phyloP scores from a whole-genome alignment of 176 grass and related monocot genomes.

The Lolium perenne region DNA sequence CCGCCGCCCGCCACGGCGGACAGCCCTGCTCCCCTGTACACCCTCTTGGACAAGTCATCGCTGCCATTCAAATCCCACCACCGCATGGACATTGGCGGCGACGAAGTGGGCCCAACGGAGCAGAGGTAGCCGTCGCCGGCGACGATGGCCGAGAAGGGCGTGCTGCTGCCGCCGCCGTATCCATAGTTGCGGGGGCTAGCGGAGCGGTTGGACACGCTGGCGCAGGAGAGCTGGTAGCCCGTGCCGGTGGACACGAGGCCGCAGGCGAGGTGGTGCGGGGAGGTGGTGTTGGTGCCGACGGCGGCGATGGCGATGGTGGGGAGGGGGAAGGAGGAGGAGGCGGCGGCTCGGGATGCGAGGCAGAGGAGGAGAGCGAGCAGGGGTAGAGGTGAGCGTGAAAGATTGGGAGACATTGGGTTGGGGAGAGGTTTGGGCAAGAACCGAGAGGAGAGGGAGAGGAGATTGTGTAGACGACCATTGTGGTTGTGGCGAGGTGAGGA shows the following conservation, averaged over 20 bases:
- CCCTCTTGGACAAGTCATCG: constrained; percentile 48
- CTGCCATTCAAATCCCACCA: constrained; percentile 68
- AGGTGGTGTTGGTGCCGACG: constrained; percentile 34
- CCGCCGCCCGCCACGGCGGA: constrained; percentile 71
- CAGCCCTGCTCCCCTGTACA: constrained; percentile 65
- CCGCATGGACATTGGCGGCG: constrained; percentile 53
- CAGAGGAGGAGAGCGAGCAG: constrained; percentile 30
- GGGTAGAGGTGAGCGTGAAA: constrained; percentile 17
- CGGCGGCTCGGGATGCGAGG: constrained; percentile 22
- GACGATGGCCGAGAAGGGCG: constrained; percentile 65
- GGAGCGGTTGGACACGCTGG: constrained; percentile 39
- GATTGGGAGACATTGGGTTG: constrained; percentile 59
- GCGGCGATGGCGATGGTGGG: constrained; percentile 80
- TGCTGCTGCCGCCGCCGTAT: constrained; percentile 23
- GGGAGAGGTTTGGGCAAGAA: constrained; percentile 28
- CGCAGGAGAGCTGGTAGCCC: constrained; percentile 43
- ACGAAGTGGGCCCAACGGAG: constrained; percentile 22
- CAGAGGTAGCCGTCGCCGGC: constrained; percentile 90
- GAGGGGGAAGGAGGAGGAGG: constrained; percentile 51
- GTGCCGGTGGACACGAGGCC: constrained; percentile 17
- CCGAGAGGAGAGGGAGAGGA: constrained; percentile 23
- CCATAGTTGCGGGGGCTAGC: constrained; percentile 35
- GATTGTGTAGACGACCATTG: constrained; percentile 55
- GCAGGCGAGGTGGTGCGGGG: constrained; percentile 58
- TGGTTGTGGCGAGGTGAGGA: constrained; percentile 27